phyloP scores from a whole-genome alignment of 1,284 basidiomycete genomes.

The Porogramme epimiltina region DNA sequence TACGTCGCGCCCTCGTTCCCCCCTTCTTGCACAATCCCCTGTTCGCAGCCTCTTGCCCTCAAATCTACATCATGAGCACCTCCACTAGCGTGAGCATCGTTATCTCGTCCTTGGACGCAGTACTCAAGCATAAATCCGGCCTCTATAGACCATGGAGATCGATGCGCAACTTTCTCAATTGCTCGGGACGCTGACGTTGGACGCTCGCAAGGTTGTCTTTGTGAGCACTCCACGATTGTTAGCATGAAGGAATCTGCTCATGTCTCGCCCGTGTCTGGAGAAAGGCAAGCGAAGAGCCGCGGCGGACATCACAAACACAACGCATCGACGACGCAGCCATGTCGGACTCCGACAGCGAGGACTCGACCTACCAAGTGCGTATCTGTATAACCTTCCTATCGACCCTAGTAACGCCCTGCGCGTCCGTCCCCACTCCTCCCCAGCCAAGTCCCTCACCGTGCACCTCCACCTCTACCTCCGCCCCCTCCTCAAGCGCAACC shows the following conservation, averaged over 20 bases:
- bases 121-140: too few relatives aligned
- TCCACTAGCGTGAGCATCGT: too few relatives aligned
- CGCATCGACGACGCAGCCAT: constrained; percentile 28
- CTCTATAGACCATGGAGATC: constrained; percentile 24
- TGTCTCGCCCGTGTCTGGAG: constrained; percentile 18
- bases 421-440: background rate
- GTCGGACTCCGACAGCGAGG: constrained; percentile 32
- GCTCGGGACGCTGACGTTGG: constrained; percentile 26
- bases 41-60: background rate
- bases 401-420: background rate
- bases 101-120: too few relatives aligned
- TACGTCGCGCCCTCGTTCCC: background rate
- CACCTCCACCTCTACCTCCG: constrained; percentile 10
- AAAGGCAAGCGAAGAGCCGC: constrained; percentile 29
- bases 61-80: too few relatives aligned
- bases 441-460: constrained; percentile 16
- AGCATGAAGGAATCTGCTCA: constrained; percentile 3
- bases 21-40: background rate
- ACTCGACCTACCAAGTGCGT: constrained; percentile 29
- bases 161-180: constrained; percentile 30
- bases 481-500: constrained; percentile 22
- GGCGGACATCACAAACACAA: constrained; percentile 15
- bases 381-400: background rate
- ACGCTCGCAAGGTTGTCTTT: constrained; percentile 16
- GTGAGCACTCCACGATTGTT: constrained; percentile 19